Conservation (phyloP, 805 yeast genomes). For the Candida awuae region DNA sequence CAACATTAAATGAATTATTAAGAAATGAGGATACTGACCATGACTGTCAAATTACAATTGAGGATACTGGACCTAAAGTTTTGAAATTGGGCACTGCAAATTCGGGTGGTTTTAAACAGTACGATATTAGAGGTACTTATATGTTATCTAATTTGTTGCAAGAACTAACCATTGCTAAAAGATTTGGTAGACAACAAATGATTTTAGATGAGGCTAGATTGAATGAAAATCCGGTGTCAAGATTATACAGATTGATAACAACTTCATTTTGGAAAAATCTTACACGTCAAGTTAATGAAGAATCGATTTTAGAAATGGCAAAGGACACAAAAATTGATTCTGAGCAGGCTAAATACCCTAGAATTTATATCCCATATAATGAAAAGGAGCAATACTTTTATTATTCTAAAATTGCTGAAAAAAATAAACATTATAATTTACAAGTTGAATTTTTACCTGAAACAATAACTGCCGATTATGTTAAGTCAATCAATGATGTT, state of each 20-base stretch:
- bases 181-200: constrained; percentile 70
- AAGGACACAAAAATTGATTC: constrained; percentile 67
- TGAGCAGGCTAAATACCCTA: constrained; percentile 53
- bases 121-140: constrained; percentile 78
- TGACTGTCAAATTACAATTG: constrained; percentile 78
- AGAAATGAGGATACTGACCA: constrained; percentile 78
- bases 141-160: constrained; percentile 81
- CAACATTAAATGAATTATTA: constrained; percentile 60
- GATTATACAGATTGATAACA: constrained; percentile 65
- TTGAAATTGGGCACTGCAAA: constrained; percentile 73
- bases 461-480: constrained; percentile 66
- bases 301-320: constrained; percentile 62
- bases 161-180: constrained; percentile 79
- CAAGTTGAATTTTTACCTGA: constrained; percentile 75
- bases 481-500: constrained; percentile 63
- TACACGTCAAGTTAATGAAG: constrained; percentile 60
- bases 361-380: constrained; percentile 69
- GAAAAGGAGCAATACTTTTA: constrained; percentile 68
- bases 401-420: constrained; percentile 44
- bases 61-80: constrained; percentile 80
- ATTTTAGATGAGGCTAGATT: constrained; percentile 75
- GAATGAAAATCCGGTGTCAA: constrained; percentile 78
- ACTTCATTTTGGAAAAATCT: constrained; percentile 75
- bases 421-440: constrained; percentile 48
- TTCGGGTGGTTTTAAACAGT: constrained; percentile 69